Conservation (phyloP, 768 basidiomycete species). For the Chiua virens region DNA sequence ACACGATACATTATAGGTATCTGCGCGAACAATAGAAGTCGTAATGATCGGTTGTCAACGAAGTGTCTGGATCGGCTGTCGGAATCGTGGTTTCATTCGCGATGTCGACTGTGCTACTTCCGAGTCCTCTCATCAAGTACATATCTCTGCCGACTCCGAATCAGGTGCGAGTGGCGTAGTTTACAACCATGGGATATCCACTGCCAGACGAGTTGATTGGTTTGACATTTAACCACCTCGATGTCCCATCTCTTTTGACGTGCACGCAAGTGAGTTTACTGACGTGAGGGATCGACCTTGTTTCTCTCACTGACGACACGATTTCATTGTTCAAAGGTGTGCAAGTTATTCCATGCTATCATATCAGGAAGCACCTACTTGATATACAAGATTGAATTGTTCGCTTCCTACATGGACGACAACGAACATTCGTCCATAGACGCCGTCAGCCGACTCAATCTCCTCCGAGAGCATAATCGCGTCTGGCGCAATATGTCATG, state of each 20-base stretch:
- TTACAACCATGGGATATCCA: slow-evolving; percentile 14
- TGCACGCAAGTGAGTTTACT: slow-evolving; percentile 26
- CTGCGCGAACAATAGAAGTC: too few species aligned
- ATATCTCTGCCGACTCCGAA: too few species aligned
- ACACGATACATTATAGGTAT: too few species aligned
- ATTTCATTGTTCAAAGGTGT: slow-evolving; percentile 21
- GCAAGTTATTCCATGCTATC: slow-evolving; percentile 28
- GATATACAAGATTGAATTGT: slow-evolving; percentile 32
- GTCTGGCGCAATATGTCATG: slow-evolving; percentile 31
- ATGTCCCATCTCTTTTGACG: slow-evolving; percentile 26
- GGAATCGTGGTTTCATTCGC: too few species aligned
- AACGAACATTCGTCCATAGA: slow-evolving; percentile 18
- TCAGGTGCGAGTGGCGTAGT: too few species aligned
- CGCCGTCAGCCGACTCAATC: slow-evolving; percentile 20
- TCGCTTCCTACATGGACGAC: slow-evolving; percentile 28
- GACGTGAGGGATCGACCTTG: background rate
- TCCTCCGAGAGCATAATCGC: slow-evolving; percentile 27
- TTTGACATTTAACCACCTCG: slow-evolving; percentile 27
- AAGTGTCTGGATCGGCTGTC: too few species aligned
- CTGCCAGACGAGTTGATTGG: slow-evolving; percentile 33
- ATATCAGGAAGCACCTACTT: slow-evolving; percentile 25
- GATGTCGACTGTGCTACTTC: too few species aligned
- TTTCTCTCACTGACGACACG: background rate
- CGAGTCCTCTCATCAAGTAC: too few species aligned
- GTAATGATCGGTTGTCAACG: too few species aligned